Conservation (phyloP, 306 rosid genomes). For the Quercus suber region DNA sequence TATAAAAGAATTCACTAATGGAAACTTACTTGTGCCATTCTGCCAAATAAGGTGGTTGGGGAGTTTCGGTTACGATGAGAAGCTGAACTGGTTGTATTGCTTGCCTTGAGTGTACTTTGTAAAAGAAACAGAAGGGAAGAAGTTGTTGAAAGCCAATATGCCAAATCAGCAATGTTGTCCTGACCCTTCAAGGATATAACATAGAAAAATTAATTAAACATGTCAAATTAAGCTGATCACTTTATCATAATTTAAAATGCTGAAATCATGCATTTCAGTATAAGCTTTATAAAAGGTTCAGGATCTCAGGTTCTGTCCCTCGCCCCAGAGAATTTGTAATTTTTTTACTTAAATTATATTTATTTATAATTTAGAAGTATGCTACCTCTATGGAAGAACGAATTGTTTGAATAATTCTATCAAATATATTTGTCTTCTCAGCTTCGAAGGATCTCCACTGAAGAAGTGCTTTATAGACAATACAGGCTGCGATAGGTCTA, state of each 20-base stretch:
- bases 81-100: conserved; percentile 49
- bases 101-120: conserved; percentile 81
- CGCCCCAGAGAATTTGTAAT: too few species aligned
- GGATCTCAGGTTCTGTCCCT: too few species aligned
- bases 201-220: conserved; percentile 7
- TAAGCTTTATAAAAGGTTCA: too few species aligned
- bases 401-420: conserved; percentile 63
- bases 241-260: background rate
- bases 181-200: conserved; percentile 44
- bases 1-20: conserved; percentile 10
- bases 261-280: background rate
- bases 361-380: background rate
- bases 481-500: conserved; percentile 70
- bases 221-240: background rate
- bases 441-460: conserved; percentile 94
- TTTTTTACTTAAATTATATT: too few species aligned
- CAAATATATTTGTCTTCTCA: conserved; percentile 76
- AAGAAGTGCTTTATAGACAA: conserved; percentile 74
- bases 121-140: conserved; percentile 77
- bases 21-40: conserved; percentile 78
- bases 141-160: conserved; percentile 88
- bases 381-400: conserved; percentile 67
- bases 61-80: conserved; percentile 63
- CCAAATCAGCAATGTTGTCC: conserved; percentile 61
- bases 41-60: conserved; percentile 71